These are phyloP conservation scores for Rosa multiflora DNA, from an alignment of 306 rosid genomes.

Conservation along the genomic window DNA sequence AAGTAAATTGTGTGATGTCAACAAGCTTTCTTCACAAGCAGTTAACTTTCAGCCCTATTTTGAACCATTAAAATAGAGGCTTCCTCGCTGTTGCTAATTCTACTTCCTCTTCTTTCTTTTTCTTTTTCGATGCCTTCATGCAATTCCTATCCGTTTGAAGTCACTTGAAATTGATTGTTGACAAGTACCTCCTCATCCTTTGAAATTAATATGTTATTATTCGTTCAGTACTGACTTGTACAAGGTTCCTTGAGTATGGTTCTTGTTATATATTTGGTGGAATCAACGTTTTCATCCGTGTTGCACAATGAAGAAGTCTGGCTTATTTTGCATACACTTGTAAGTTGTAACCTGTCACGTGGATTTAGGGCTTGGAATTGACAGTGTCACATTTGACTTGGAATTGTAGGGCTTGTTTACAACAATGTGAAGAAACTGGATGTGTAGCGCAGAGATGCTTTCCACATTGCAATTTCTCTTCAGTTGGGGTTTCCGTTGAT, in stretches of 20 bases:
- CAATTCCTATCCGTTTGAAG: neutral
- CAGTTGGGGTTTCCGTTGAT: slow-evolving; percentile 26
- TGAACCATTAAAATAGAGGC: neutral
- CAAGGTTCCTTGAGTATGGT: neutral
- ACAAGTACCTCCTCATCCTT: neutral
- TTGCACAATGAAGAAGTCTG: neutral
- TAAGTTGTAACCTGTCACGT: slow-evolving; percentile 9
- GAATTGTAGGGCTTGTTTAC: slow-evolving; percentile 53
- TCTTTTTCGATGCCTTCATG: neutral
- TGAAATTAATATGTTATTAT: neutral
- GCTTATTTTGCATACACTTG: neutral
- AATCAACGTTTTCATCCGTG: neutral
- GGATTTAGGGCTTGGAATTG: neutral
- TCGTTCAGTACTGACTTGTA: neutral
- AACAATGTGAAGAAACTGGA: slow-evolving; percentile 63
- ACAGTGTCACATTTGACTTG: slow-evolving; percentile 3
- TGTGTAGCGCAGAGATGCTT: slow-evolving; percentile 59
- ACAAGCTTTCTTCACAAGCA: neutral
- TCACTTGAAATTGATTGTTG: neutral
- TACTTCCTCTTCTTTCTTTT: neutral
- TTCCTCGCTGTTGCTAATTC: neutral
- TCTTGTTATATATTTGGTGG: neutral
- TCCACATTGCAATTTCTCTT: slow-evolving; percentile 55
- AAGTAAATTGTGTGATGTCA: neutral
- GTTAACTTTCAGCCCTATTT: neutral